These are phyloP conservation scores for Globisporangium iwayamae DNA, from an alignment of 352 stramenopile genomes.

Conservation along the genomic window DNA sequence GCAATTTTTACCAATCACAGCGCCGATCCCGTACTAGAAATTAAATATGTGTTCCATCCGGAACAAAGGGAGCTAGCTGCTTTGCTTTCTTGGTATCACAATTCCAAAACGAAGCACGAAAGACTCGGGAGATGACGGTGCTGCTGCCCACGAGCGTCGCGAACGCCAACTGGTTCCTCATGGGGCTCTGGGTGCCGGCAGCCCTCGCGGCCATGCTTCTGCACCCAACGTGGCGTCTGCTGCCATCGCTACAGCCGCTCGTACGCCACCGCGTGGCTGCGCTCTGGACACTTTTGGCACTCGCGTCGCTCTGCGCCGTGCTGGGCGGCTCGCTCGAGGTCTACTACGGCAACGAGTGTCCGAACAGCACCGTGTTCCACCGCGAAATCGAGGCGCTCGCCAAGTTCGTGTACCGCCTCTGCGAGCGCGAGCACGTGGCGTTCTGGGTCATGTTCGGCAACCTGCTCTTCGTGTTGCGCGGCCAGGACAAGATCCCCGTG, in stretches of 20 bases:
- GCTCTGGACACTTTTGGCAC: conserved; percentile 44
- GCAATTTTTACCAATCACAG: no score
- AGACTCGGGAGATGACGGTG: conserved; percentile 49
- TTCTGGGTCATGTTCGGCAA: conserved; percentile 79
- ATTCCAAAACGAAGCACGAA: background rate
- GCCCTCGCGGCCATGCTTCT: conserved; percentile 29
- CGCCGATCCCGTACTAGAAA: no score
- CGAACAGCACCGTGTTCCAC: conserved; percentile 67
- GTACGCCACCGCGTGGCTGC: conserved; percentile 20
- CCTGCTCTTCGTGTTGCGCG: conserved; percentile 68
- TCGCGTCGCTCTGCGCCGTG: conserved; percentile 28
- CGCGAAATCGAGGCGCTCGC: conserved; percentile 65
- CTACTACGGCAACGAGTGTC: conserved; percentile 58
- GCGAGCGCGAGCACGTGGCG: conserved; percentile 37
- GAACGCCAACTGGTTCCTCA: conserved; percentile 66
- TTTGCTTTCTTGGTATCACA: background rate
- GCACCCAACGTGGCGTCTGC: conserved; percentile 38
- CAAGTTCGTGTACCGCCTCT: conserved; percentile 60
- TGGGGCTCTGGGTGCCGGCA: conserved; percentile 25
- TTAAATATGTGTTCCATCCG: no score
- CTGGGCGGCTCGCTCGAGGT: conserved; percentile 47
- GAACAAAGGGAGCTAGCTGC: no score
- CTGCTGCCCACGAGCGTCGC: conserved; percentile 63
- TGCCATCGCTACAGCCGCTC: conserved; percentile 25
- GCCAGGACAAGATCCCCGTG: conserved; percentile 55